Conservation (phyloP, 805 yeast genomes). For the Priceomyces fermenticarens region DNA sequence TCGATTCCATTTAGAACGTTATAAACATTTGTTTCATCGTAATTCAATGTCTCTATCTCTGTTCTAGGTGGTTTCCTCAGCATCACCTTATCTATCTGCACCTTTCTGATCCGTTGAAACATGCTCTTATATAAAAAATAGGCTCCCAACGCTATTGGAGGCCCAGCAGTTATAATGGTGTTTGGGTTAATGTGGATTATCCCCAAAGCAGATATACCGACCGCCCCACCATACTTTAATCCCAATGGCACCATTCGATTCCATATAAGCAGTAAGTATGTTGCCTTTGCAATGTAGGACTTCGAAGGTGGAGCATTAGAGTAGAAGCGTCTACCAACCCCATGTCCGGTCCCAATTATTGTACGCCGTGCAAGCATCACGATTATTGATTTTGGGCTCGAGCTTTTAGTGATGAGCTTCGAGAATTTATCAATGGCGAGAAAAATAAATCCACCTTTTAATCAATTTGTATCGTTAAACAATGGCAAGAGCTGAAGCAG, state of each 20-base stretch:
- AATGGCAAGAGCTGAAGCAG: constrained; percentile 35
- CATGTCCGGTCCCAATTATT: too few relatives aligned
- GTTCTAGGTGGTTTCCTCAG: neutral
- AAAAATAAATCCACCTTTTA: too few relatives aligned
- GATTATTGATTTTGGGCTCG: too few relatives aligned
- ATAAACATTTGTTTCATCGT: constrained; percentile 30
- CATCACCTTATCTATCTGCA: constrained; percentile 14
- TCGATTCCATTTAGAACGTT: constrained; percentile 35
- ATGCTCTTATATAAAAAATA: constrained; percentile 18
- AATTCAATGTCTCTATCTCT: constrained; percentile 18
- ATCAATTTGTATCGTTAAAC: too few relatives aligned
- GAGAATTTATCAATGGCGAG: too few relatives aligned
- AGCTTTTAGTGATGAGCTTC: too few relatives aligned
- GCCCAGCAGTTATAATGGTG: constrained; percentile 31
- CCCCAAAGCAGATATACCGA: constrained; percentile 23
- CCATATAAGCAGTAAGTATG: constrained; percentile 25
- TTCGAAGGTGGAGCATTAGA: constrained; percentile 28
- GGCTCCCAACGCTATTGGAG: constrained; percentile 30
- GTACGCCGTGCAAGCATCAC: too few relatives aligned
- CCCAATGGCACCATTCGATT: constrained; percentile 20
- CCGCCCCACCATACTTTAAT: constrained; percentile 25
- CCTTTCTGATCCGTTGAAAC: constrained; percentile 9
- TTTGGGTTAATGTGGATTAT: constrained; percentile 36
- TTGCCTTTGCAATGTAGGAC: constrained; percentile 23
- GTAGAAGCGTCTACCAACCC: constrained; percentile 3